Base-by-base conservation (phyloP, 2,329 filamentous ascomycete species). In the Ophiostoma populinum region DNA sequence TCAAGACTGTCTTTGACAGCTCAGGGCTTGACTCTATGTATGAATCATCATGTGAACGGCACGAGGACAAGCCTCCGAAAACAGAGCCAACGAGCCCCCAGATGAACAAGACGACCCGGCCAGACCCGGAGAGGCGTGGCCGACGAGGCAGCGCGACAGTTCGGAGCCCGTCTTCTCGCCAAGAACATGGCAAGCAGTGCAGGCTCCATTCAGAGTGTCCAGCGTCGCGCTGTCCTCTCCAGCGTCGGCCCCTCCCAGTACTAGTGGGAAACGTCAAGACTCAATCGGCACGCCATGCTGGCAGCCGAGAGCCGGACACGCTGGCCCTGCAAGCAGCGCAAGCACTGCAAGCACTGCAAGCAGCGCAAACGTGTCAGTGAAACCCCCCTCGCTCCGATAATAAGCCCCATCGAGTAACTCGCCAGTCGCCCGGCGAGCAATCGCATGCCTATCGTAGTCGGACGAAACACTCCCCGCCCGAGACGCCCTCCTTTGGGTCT, bases 341-440 rank as follows among this genome's bases (percentile, higher is more conserved):
- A n/a, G n/a, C n/a, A n/a, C n/a, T n/a, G n/a, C n/a, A n/a, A n/a
- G n/a, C n/a, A n/a, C n/a, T n/a, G n/a, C n/a, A n/a, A n/a, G n/a
- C n/a, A n/a, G 20, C 11, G 17, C 16, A 6, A 12, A 26, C 2
- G 21, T 22, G 21, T 22, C 21, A 22, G n/a, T 13, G 18, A 8
- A 52, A 59, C 55, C 58, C 61, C 79, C 80, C 83, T 93, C 85
- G 86, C 80, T 70, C 85, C 87, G 80, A 94, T 83, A 94, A 93
- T 95, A 85, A 94, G 87, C 87, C 87, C 87, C 87, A 92, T 95
- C 85, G 86, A 93, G 87, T 95, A 92, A 93, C 81, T 67, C 59
- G 56, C 25, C 53, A 41, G 51, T 45, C 48, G 36, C 54, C 47
- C 42, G 51, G 43, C 48, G 54, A 62, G 80, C 82, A 93, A 94